Conservation (phyloP, 2,329 filamentous ascomycete genomes). For the Ampelomyces quisqualis region DNA sequence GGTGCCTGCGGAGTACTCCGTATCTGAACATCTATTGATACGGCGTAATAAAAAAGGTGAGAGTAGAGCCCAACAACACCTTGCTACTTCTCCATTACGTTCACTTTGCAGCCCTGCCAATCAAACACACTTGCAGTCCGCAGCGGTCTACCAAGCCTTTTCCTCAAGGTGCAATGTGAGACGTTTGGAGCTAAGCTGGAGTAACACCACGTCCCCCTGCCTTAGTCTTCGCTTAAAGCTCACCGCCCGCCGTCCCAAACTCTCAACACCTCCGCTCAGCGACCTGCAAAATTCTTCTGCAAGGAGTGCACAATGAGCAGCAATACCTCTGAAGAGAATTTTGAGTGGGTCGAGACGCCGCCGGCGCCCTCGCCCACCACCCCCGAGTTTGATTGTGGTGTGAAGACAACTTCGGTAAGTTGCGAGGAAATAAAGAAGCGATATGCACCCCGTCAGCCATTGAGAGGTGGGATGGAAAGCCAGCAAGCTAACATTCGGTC, state of each 20-base stretch:
- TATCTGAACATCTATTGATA: too few relatives aligned
- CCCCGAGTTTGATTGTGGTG: slow-evolving; percentile 59
- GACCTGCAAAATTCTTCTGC: slow-evolving; percentile 34
- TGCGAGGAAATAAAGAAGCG: slow-evolving; percentile 7
- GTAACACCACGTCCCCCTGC: slow-evolving; percentile 15
- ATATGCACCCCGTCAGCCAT: slow-evolving; percentile 33
- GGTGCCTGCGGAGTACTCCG: too few relatives aligned
- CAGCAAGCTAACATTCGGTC: slow-evolving; percentile 26
- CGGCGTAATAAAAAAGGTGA: too few relatives aligned
- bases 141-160: too few relatives aligned
- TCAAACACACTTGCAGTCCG: too few relatives aligned
- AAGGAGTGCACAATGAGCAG: slow-evolving; percentile 40
- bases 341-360: slow-evolving; percentile 68
- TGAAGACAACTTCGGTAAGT: slow-evolving; percentile 61
- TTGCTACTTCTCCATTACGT: too few relatives aligned
- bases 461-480: slow-evolving; percentile 22
- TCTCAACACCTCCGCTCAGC: slow-evolving; percentile 24
- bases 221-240: slow-evolving; percentile 24
- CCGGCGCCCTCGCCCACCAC: slow-evolving; percentile 55
- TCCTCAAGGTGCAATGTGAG: slow-evolving; percentile 11
- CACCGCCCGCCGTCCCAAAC: slow-evolving; percentile 33
- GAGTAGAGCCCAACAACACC: too few relatives aligned
- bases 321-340: slow-evolving; percentile 53
- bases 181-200: slow-evolving; percentile 26
- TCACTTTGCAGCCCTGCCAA: too few relatives aligned